Evolutionary conservation across 164 flowering plant species (phyloP).

Genomic region (Vitis rotundifolia): DNA sequence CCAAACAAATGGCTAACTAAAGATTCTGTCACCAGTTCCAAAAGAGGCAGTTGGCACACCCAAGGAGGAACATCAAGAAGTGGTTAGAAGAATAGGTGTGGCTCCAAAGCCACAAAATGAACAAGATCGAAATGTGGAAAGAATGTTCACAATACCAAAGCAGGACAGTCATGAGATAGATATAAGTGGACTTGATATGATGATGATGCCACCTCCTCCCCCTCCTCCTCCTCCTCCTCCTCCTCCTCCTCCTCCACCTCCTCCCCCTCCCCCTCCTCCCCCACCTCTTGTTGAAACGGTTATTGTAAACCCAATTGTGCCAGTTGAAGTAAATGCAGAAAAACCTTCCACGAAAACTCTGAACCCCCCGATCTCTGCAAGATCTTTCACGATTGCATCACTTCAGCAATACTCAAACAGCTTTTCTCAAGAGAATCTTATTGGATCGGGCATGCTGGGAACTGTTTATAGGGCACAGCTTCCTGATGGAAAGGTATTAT

Average conservation of each 20-base stretch:
- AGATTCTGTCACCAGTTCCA: slow-evolving; percentile 32
- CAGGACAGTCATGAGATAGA: slow-evolving; percentile 37
- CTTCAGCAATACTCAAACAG: slow-evolving; percentile 89
- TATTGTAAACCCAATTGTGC: slow-evolving; percentile 38
- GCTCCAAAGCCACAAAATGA: slow-evolving; percentile 31
- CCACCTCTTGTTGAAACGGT: slow-evolving; percentile 33
- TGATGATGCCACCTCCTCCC: slow-evolving; percentile 34
- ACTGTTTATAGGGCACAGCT: slow-evolving; percentile 81
- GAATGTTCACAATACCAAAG: slow-evolving; percentile 18
- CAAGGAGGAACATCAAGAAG: slow-evolving; percentile 34
- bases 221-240: slow-evolving; percentile 30
- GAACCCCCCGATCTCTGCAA: slow-evolving; percentile 36
- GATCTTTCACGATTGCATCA: slow-evolving; percentile 70
- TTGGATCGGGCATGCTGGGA: slow-evolving; percentile 84
- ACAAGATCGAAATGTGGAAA: slow-evolving; percentile 25
- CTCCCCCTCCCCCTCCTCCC: slow-evolving; percentile 50
- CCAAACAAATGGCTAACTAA: background rate
- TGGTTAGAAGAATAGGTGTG: slow-evolving; percentile 19
- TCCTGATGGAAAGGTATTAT: slow-evolving; percentile 78
- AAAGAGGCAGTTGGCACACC: slow-evolving; percentile 30
- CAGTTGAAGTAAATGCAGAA: slow-evolving; percentile 26
- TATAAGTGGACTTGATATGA: slow-evolving; percentile 33
- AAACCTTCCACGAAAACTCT: slow-evolving; percentile 29
- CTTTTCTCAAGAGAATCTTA: slow-evolving; percentile 79
- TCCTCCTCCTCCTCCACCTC: slow-evolving; percentile 51